These are phyloP conservation scores for Cryphonectria japonica DNA, from an alignment of 2,329 filamentous ascomycete species.

Conservation along the genomic window DNA sequence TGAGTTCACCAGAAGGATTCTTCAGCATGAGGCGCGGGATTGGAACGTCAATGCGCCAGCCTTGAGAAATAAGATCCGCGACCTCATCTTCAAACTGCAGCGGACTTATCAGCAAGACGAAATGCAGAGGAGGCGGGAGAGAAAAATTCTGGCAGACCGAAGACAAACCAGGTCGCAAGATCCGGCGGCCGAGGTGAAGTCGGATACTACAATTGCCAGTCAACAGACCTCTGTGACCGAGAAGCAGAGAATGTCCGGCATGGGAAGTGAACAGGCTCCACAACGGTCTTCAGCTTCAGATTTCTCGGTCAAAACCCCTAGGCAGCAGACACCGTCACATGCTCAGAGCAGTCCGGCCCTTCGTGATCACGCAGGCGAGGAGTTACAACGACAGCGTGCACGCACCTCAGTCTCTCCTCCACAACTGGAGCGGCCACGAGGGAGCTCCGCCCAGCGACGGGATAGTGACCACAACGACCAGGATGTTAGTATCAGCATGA, in stretches of 20 bases:
- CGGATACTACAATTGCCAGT: neutral
- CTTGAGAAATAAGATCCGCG: slow-evolving; percentile 68
- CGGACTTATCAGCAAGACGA: slow-evolving; percentile 55
- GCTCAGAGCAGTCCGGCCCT: slow-evolving; percentile 1
- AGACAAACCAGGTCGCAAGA: slow-evolving; percentile 12
- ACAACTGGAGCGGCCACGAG: slow-evolving; percentile 1
- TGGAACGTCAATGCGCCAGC: slow-evolving; percentile 61
- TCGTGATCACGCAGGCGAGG: neutral
- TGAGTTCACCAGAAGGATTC: slow-evolving; percentile 66
- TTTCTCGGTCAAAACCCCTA: slow-evolving; percentile 2
- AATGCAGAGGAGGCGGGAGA: slow-evolving; percentile 43
- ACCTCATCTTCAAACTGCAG: slow-evolving; percentile 67
- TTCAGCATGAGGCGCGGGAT: slow-evolving; percentile 58
- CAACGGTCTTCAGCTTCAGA: neutral
- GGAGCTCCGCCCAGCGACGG: slow-evolving; percentile 4
- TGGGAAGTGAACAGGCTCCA: neutral
- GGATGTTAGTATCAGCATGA: slow-evolving; percentile 23
- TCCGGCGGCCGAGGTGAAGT: neutral
- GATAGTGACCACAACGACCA: neutral
- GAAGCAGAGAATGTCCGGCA: neutral
- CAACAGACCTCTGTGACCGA: neutral
- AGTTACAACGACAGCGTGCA: neutral
- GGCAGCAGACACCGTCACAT: slow-evolving; percentile 7
- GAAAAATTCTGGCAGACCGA: slow-evolving; percentile 33
- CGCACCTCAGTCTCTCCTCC: neutral